phyloP scores from a whole-genome alignment of 2,329 filamentous ascomycete genomes.

The Beauveria varroae region DNA sequence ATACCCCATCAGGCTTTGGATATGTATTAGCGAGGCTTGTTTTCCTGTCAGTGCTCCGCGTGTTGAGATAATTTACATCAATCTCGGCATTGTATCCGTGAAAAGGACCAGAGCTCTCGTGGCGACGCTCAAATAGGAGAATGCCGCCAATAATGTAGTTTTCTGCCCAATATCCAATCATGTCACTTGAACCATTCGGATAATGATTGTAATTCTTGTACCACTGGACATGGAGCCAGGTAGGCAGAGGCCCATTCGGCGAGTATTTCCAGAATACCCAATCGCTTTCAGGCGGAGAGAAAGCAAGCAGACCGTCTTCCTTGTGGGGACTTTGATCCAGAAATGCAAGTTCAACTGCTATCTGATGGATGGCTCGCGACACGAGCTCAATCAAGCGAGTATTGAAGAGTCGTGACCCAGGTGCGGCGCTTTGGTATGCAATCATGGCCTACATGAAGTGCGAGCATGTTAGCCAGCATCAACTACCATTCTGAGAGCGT shows the following conservation, averaged over 20 bases:
- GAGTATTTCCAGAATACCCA: neutral
- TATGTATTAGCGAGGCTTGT: too few species aligned
- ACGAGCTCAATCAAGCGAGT: slow-evolving; percentile 25
- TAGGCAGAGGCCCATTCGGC: slow-evolving; percentile 14
- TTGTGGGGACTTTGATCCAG: slow-evolving; percentile 17
- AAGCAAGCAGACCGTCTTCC: slow-evolving; percentile 17
- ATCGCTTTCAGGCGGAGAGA: slow-evolving; percentile 16
- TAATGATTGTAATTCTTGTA: slow-evolving; percentile 15
- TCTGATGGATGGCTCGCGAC: slow-evolving; percentile 22
- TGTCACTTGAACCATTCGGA: slow-evolving; percentile 14
- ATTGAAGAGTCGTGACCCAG: slow-evolving; percentile 20
- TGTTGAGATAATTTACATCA: neutral
- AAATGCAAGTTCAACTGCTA: slow-evolving; percentile 20
- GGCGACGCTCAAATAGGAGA: slow-evolving; percentile 4
- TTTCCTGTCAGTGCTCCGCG: too few species aligned
- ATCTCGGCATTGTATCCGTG: neutral
- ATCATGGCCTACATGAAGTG: slow-evolving; percentile 16
- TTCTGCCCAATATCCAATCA: slow-evolving; percentile 18
- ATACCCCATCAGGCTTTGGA: slow-evolving; percentile 3
- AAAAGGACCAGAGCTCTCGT: neutral
- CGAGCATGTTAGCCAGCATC: neutral
- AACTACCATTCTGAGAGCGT: neutral
- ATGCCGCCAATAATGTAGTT: slow-evolving; percentile 11
- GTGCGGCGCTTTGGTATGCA: slow-evolving; percentile 12
- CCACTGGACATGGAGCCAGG: slow-evolving; percentile 19